Conservation (phyloP, 83 land plant species). For the Larix sibirica region DNA sequence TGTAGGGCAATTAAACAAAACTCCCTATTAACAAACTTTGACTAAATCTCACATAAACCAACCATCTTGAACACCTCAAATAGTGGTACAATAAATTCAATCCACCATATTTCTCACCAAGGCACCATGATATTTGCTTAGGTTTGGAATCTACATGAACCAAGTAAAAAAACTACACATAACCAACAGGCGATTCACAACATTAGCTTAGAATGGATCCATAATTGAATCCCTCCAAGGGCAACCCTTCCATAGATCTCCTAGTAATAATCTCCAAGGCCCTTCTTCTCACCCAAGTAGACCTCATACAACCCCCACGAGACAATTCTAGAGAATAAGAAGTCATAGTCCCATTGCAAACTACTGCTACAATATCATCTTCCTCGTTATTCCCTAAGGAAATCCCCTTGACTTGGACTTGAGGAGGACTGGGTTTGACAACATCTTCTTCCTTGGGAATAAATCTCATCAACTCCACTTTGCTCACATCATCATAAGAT, state of each 20-base stretch:
- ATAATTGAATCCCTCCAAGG: slow-evolving; percentile 71
- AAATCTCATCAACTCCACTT: too few relatives aligned
- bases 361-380: slow-evolving; percentile 55
- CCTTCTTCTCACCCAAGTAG: slow-evolving; percentile 60
- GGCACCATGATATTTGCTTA: too few relatives aligned
- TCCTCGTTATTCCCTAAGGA: slow-evolving; percentile 23
- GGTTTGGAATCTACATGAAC: too few relatives aligned
- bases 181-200: slow-evolving; percentile 54
- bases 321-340: slow-evolving; percentile 72
- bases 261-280: slow-evolving; percentile 64
- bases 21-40: too few relatives aligned
- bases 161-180: not conserved
- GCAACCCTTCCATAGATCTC: slow-evolving; percentile 63
- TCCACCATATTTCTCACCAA: too few relatives aligned
- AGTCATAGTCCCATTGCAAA: slow-evolving; percentile 46
- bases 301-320: slow-evolving; percentile 67
- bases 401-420: slow-evolving; percentile 22
- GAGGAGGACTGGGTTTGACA: not conserved
- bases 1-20: too few relatives aligned
- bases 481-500: slow-evolving; percentile 1
- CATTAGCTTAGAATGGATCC: slow-evolving; percentile 50
- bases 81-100: too few relatives aligned
- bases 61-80: too few relatives aligned
- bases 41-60: too few relatives aligned
- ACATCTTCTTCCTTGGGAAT: not conserved